Conservation (phyloP, 305 asterid species). For the Fraxinus latifolia region DNA sequence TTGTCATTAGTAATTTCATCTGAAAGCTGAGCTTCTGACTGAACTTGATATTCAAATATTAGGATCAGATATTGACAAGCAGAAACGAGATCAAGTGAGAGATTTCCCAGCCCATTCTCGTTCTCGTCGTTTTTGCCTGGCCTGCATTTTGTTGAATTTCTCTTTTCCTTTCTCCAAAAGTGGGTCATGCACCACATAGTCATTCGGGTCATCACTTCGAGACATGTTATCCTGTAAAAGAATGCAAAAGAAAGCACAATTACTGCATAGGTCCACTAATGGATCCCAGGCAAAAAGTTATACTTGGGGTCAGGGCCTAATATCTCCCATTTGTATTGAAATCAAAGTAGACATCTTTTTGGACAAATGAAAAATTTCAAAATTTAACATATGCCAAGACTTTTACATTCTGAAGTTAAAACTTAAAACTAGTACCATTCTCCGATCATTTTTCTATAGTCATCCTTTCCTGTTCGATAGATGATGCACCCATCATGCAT, state of each 20-base stretch:
- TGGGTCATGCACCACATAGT: slow-evolving; percentile 87
- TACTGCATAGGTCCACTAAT: neutral
- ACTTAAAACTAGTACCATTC: neutral
- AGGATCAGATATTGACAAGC: neutral
- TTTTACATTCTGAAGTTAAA: neutral
- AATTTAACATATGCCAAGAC: neutral
- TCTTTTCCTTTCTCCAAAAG: slow-evolving; percentile 93
- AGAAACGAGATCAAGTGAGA: slow-evolving; percentile 46
- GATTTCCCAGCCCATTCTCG: slow-evolving; percentile 98
- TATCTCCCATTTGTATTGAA: neutral
- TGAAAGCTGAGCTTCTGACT: slow-evolving; percentile 2
- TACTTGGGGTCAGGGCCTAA: neutral
- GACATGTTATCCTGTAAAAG: slow-evolving; percentile 72
- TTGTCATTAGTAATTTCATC: neutral
- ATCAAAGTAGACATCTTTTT: neutral
- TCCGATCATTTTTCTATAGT: neutral
- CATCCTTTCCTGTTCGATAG: neutral
- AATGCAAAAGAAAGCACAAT: slow-evolving; percentile 10
- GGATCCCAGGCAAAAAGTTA: neutral
- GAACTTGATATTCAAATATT: neutral
- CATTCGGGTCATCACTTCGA: slow-evolving; percentile 84
- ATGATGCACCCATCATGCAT: slow-evolving; percentile 1
- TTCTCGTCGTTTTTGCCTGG: slow-evolving; percentile 75
- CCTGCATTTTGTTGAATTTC: slow-evolving; percentile 90
- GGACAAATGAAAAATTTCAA: neutral